phyloP scores from a whole-genome alignment of 2,329 filamentous ascomycete species.

The Cordyceps tenuipes region DNA sequence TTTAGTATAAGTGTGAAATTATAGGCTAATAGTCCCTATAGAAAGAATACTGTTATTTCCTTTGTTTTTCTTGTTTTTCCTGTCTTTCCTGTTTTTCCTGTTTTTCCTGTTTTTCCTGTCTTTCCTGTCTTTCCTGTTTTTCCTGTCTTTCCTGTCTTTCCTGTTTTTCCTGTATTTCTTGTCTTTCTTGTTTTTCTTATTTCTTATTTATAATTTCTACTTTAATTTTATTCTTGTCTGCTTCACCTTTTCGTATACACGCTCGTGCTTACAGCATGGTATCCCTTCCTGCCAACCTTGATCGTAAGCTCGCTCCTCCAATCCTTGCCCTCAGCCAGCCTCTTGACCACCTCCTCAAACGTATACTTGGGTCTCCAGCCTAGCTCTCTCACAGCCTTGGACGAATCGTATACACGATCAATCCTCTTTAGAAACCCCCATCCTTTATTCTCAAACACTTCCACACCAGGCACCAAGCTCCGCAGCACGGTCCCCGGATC shows the following conservation, averaged over 20 bases:
- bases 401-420: constrained; percentile 38
- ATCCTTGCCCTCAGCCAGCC: constrained; percentile 25
- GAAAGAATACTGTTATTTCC: no score
- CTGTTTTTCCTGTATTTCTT: no score
- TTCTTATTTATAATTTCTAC: no score
- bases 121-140: no score
- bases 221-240: no score
- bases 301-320: constrained; percentile 31
- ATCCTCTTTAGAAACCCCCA: constrained; percentile 32
- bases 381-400: constrained; percentile 31
- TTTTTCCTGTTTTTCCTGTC: no score
- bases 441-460: constrained; percentile 15
- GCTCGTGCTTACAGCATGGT: constrained; percentile 34
- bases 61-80: no score
- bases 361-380: constrained; percentile 36
- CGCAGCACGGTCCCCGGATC: constrained; percentile 25
- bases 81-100: no score
- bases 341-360: constrained; percentile 27
- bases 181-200: no score
- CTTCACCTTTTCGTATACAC: constrained; percentile 33
- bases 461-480: not conserved
- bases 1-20: no score
- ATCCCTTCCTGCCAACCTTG: constrained; percentile 35
- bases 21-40: no score
- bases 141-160: no score